Evolutionary conservation across 768 basidiomycete genomes (phyloP), one percentile per base, ranked within the genome.

Genomic region (Exidia glandulosa): DNA sequence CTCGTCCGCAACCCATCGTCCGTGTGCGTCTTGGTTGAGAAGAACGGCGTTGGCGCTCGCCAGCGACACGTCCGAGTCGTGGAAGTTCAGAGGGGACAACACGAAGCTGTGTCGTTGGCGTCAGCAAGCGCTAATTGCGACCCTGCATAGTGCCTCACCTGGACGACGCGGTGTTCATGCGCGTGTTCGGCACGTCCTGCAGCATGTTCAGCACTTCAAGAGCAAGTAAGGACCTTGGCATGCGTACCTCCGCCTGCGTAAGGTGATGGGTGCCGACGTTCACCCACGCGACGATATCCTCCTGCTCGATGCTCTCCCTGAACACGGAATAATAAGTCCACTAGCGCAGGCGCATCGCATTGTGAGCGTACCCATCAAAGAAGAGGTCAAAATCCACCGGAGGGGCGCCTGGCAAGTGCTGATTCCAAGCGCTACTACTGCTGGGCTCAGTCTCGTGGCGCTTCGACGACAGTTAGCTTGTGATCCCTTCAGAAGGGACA

Each of bases 191-290:
- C 1, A 79, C 75, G 69, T 86, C 84, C 69, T 86, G 85, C 33
- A 56, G 31, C 23, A 56, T 23, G 36, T 41, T 30, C 47, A 25
- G 19, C 23, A 36, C 34, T 29, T 6, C 27, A n/a, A 6, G 31
- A 33, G 12, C 14, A 13, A 59, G 19, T 41, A 55, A 19, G 45
- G 41, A 45, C 34, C 41, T 27, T 16, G 41, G 47, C 13, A 29
- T 1, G 6, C 75, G 34, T 60, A 80, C 80, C 56, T 54, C 50
- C 14, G 50, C 25, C 30, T 54, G 50, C 14, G 50, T 54, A 27
- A 85, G 71, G 65, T 86, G 85, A 67, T 87, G 85, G 72, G 77
- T 86, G 25, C 85, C 85, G 37, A 86, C 63, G 63, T 85, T 85
- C 58, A 86, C 66, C 83, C 84, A 87, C 19, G 79, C 78, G 2